phyloP scores from a whole-genome alignment of 768 basidiomycete genomes.

The Coprinellus micaceus region DNA sequence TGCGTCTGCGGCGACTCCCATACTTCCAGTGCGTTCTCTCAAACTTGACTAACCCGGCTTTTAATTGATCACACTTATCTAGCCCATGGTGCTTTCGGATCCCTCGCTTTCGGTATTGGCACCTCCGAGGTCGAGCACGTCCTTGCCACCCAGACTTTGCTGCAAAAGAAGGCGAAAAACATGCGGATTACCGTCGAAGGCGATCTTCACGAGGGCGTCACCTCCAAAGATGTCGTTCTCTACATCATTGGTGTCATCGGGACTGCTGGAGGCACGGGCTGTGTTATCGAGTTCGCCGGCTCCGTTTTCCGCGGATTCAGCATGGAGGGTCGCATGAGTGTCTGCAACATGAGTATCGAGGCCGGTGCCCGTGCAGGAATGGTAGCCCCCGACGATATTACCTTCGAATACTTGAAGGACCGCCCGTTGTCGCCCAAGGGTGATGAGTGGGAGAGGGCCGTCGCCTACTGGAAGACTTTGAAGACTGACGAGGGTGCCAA shows the following conservation, averaged over 20 bases:
- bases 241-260: conserved; percentile 90
- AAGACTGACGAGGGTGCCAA: conserved; percentile 77
- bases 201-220: conserved; percentile 74
- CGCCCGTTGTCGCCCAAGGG: conserved; percentile 81
- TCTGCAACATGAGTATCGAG: conserved; percentile 95
- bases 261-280: conserved; percentile 91
- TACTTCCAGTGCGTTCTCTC: conserved; percentile 67
- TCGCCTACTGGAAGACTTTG: conserved; percentile 82
- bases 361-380: conserved; percentile 91
- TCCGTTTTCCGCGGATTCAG: conserved; percentile 79
- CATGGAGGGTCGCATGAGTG: conserved; percentile 90
- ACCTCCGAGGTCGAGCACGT: conserved; percentile 95
- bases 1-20: conserved; percentile 93
- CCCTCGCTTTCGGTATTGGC: conserved; percentile 89
- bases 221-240: conserved; percentile 86
- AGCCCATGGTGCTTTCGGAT: conserved; percentile 93
- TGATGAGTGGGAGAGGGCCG: conserved; percentile 81
- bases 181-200: conserved; percentile 91
- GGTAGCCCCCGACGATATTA: conserved; percentile 87
- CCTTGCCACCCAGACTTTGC: conserved; percentile 84
- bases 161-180: conserved; percentile 87
- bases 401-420: conserved; percentile 77
- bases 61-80: neutral
- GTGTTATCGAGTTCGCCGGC: conserved; percentile 89
- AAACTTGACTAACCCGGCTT: neutral